Evolutionary conservation across 2,329 filamentous ascomycete genomes (phyloP), one percentile per base, ranked within the genome.

Genomic region (Monilinia polystroma): DNA sequence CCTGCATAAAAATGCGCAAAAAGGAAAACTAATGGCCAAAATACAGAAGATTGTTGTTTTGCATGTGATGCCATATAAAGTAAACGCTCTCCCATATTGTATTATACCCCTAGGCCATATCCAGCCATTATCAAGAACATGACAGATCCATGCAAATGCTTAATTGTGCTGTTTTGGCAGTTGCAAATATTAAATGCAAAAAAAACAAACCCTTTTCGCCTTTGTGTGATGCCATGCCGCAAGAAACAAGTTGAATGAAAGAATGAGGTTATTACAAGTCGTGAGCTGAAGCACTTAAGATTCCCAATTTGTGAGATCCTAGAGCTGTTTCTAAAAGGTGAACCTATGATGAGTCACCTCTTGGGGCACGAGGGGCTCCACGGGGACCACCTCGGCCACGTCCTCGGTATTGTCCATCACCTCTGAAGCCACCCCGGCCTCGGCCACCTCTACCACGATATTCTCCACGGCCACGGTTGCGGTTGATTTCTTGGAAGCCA

Each of bases 401-500:
- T 68, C 75, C 73, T 62, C 81, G 71, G 68, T 79, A 78, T 49
- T 82, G 32, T 14, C 67, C 77, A 64, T 76, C 76, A 29, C 77
- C 75, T 63, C 76, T 74, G 66, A 71, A 71, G 14, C 74, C 75
- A 43, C 79, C 79, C 64, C 81, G 80, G 52, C 83, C 82, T 72
- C 76, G 72, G 66, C 82, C 82, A 64, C 79, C 79, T 35, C 68
- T 58, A 66, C 83, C 82, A 73, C 76, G 72, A 67, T 71, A 73
- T 35, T 67, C 80, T 63, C 80, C 80, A 68, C 85, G 80, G 41
- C 84, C 83, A 66, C 85, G 80, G 59, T 83, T 80, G 54, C 80
- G 79, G 73, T 85, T 85, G 14, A 92, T 90, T 74, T 89, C 86
- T 68, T 89, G 87, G 82, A 92, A 93, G 32, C 90, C 90, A 74